These are phyloP conservation scores for Tremella mesenterica DNA, from an alignment of 768 basidiomycete species.

Conservation along the genomic window DNA sequence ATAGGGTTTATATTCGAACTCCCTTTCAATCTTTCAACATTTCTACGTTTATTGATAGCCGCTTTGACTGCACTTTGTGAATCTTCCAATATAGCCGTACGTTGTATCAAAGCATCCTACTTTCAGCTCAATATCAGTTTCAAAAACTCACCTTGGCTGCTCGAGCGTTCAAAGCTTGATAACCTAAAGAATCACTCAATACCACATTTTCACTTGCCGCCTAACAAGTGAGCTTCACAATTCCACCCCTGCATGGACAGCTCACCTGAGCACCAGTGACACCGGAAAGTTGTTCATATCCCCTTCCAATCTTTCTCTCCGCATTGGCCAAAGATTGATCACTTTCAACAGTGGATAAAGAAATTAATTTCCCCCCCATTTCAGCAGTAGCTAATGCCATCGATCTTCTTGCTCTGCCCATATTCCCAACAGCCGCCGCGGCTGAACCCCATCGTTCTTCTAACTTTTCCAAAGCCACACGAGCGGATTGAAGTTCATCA, in stretches of 20 bases:
- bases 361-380: conserved; percentile 86
- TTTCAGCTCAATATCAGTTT: conserved; percentile 13
- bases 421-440: conserved; percentile 79
- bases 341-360: conserved; percentile 77
- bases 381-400: conserved; percentile 71
- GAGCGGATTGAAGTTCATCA: conserved; percentile 78
- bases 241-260: not conserved
- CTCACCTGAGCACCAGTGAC: conserved; percentile 70
- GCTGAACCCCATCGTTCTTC: conserved; percentile 89
- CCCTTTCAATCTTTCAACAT: conserved; percentile 55
- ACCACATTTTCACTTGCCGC: conserved; percentile 91
- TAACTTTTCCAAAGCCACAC: conserved; percentile 82
- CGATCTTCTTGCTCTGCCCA: conserved; percentile 70
- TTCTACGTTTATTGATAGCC: conserved; percentile 82
- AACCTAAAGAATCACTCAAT: conserved; percentile 88
- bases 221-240: conserved; percentile 34
- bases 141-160: too few relatives aligned
- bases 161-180: conserved; percentile 92
- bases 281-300: conserved; percentile 79
- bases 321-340: conserved; percentile 77
- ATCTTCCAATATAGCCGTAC: conserved; percentile 84
- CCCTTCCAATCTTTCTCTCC: conserved; percentile 67
- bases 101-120: conserved; percentile 69
- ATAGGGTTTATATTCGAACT: conserved; percentile 60
- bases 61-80: conserved; percentile 87